Conservation (phyloP, 768 basidiomycete species). For the Floccularia luteovirens region DNA sequence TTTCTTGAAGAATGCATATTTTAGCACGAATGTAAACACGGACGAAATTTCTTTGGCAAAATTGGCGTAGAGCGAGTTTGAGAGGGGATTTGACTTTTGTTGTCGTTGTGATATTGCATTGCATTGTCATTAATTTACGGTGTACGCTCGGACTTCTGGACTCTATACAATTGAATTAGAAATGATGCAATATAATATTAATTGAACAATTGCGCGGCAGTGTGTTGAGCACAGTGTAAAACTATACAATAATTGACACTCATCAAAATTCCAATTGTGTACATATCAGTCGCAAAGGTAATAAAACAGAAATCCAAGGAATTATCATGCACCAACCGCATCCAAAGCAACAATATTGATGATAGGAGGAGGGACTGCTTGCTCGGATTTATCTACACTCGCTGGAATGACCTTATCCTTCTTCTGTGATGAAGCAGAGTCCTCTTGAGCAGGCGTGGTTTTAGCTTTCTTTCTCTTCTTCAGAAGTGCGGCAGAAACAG, state of each 20-base stretch:
- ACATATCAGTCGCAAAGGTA: no score
- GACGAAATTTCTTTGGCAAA: conserved; percentile 57
- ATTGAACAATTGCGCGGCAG: no score
- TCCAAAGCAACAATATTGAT: conserved; percentile 13
- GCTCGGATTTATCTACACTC: background rate
- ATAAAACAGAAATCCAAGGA: no score
- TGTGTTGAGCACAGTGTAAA: no score
- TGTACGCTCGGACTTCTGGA: no score
- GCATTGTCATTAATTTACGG: no score
- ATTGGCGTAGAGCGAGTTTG: conserved; percentile 26
- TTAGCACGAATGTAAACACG: conserved; percentile 51
- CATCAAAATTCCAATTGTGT: no score
- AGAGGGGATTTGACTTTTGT: background rate
- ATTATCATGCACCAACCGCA: conserved; percentile 23
- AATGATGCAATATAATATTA: no score
- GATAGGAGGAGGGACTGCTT: conserved; percentile 1
- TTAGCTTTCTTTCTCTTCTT: conserved; percentile 16
- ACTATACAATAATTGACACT: no score
- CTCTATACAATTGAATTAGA: background rate
- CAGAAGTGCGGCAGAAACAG: conserved; percentile 58
- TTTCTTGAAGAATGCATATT: conserved; percentile 74
- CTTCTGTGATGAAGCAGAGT: background rate
- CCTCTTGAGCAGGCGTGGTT: background rate
- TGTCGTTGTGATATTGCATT: background rate
- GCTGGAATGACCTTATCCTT: background rate